These are phyloP conservation scores for sorghum (Sorghum bicolor) DNA, from an alignment of 176 grass and related monocot species.

Conservation along the genomic window Sorghum_bicolor_NCBIv3 NC_012877.2:51735001-51735500, in stretches of 20 bases:
- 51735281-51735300: background rate
- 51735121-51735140: background rate
- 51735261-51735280: background rate
- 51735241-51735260: background rate
- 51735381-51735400: slow-evolving; percentile 82
- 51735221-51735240: background rate
- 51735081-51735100: background rate
- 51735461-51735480: slow-evolving; percentile 19
- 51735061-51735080: background rate
- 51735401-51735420: slow-evolving; percentile 61
- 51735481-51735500: background rate
- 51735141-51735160: background rate
- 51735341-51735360: background rate
- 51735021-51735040: background rate
- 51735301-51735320: background rate
- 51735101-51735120: background rate
- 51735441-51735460: background rate
- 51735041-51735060: background rate
- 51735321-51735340: background rate
- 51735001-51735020: background rate
- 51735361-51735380: slow-evolving; percentile 30
- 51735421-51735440: slow-evolving; percentile 51
- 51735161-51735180: background rate
- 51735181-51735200: background rate
- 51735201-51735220: background rate